These are phyloP conservation scores for Pugionium cornutum DNA, from an alignment of 345 rosid species.

Conservation along the genomic window DNA sequence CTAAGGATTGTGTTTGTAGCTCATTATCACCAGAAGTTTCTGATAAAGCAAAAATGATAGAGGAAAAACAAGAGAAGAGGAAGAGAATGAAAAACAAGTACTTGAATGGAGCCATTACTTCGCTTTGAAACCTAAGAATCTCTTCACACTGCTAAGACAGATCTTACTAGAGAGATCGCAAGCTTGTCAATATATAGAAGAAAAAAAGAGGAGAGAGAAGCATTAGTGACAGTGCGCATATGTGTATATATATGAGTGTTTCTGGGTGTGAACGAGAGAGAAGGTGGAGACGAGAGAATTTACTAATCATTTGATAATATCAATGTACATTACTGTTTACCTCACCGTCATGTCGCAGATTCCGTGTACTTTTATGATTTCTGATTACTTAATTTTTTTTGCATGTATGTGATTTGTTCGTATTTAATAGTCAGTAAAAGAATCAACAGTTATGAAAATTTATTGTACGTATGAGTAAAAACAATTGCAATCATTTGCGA, in stretches of 20 bases:
- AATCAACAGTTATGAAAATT: background rate
- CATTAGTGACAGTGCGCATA: slow-evolving; percentile 30
- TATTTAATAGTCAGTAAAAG: slow-evolving; percentile 17
- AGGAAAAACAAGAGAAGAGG: slow-evolving; percentile 38
- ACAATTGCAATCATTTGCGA: slow-evolving; percentile 32
- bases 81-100: slow-evolving; percentile 51
- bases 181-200: slow-evolving; percentile 43
- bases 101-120: slow-evolving; percentile 47
- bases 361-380: background rate
- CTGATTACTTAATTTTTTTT: slow-evolving; percentile 24
- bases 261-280: slow-evolving; percentile 35
- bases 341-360: slow-evolving; percentile 37
- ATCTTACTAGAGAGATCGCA: slow-evolving; percentile 37
- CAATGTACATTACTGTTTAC: slow-evolving; percentile 36
- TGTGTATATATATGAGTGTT: slow-evolving; percentile 30
- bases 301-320: slow-evolving; percentile 22
- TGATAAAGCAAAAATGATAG: slow-evolving; percentile 39
- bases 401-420: slow-evolving; percentile 17
- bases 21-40: slow-evolving; percentile 27
- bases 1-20: slow-evolving; percentile 30
- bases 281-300: slow-evolving; percentile 38
- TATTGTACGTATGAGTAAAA: slow-evolving; percentile 20
- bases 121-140: slow-evolving; percentile 38
- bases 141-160: slow-evolving; percentile 34
- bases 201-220: slow-evolving; percentile 2